phyloP scores from a whole-genome alignment of 768 basidiomycete species.

The Termitomyces sp. region DNA sequence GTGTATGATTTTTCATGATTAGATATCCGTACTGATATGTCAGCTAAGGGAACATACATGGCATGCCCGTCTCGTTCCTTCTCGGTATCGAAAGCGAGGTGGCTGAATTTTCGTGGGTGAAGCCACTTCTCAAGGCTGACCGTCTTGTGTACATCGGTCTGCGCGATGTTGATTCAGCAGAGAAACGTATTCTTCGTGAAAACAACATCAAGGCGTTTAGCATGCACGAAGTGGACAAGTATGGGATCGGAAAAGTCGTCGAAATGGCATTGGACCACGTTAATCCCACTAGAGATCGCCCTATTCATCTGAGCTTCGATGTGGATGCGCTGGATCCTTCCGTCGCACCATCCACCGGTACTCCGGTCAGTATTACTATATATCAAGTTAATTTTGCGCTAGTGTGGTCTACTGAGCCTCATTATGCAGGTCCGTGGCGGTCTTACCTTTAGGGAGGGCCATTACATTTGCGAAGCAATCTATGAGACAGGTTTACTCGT shows the following conservation, averaged over 20 bases:
- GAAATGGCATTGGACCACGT: constrained; percentile 96
- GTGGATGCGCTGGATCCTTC: constrained; percentile 92
- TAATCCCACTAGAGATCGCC: constrained; percentile 77
- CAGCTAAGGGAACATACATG: constrained; percentile 84
- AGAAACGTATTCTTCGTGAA: constrained; percentile 82
- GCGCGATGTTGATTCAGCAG: constrained; percentile 86
- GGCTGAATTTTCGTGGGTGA: constrained; percentile 48
- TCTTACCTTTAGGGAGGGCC: constrained; percentile 95
- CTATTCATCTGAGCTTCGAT: constrained; percentile 96
- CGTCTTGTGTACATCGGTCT: constrained; percentile 96
- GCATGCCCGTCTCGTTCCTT: constrained; percentile 97
- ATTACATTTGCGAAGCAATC: constrained; percentile 93
- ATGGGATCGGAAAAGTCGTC: constrained; percentile 91
- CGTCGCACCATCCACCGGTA: constrained; percentile 95
- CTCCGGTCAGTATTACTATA: no score
- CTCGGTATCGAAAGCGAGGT: constrained; percentile 49
- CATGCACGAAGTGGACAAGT: constrained; percentile 90
- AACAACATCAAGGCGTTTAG: constrained; percentile 82
- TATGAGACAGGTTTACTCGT: constrained; percentile 92
- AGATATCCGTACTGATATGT: constrained; percentile 1
- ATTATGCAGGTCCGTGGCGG: constrained; percentile 78
- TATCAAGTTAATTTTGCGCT: constrained; percentile 15
- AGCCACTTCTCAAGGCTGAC: constrained; percentile 63
- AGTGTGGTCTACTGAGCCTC: constrained; percentile 9
- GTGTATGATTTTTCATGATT: constrained; percentile 17